A percentile compares a stretch with the other conserved stretches of the same genome.
phyloP scores from a whole-genome alignment of 352 stramenopile genomes.

The Detonula confervacea region DNA sequence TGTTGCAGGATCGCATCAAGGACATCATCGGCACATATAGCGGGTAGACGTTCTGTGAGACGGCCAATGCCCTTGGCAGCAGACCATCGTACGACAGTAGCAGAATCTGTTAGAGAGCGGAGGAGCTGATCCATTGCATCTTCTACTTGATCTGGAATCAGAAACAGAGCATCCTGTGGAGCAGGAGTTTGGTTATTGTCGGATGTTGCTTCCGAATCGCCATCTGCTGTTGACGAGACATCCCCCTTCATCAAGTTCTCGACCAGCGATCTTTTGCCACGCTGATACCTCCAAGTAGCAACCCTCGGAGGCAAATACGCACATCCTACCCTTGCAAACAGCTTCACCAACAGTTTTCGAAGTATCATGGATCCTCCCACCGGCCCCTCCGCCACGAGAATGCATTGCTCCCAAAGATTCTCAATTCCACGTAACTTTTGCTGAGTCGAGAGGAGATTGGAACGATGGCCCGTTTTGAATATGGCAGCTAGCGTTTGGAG shows the following conservation, averaged over 20 bases:
- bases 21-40: constrained; percentile 95
- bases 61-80: constrained; percentile 98
- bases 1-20: constrained; percentile 94
- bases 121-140: constrained; percentile 94
- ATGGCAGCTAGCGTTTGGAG: constrained; percentile 84
- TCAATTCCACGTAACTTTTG: constrained; percentile 57
- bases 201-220: not conserved
- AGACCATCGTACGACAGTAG: constrained; percentile 98
- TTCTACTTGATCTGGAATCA: constrained; percentile 95
- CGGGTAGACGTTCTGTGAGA: constrained; percentile 93
- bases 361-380: constrained; percentile 77
- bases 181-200: constrained; percentile 37
- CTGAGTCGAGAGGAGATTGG: constrained; percentile 54
- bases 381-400: constrained; percentile 50
- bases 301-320: constrained; percentile 94
- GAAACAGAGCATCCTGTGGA: constrained; percentile 72
- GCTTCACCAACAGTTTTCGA: constrained; percentile 95
- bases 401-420: constrained; percentile 57
- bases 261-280: constrained; percentile 91
- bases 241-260: constrained; percentile 87
- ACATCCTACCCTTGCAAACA: constrained; percentile 94
- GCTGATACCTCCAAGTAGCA: constrained; percentile 95
- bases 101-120: constrained; percentile 88
- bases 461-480: constrained; percentile 80
- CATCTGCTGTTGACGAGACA: not conserved